Percentiles rank a stretch among this genome's conserved stretches.
phyloP scores from a whole-genome alignment of 129 eudicot genomes.

The Artemisia argyi region DNA sequence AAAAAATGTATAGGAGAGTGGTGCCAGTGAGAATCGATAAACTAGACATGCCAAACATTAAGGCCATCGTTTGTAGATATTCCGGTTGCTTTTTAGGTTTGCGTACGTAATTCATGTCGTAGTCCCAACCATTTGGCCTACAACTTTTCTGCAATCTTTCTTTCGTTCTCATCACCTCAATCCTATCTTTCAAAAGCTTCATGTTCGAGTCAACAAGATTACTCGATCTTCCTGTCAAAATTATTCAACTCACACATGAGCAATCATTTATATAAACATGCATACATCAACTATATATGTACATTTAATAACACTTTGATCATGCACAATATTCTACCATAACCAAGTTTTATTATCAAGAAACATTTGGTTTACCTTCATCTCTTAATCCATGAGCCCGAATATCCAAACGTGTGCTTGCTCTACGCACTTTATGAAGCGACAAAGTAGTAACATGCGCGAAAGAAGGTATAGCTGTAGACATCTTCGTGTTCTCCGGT shows the following conservation, averaged over 20 bases:
- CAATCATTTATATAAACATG: too few species aligned
- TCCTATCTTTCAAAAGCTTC: constrained; percentile 34
- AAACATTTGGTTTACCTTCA: constrained; percentile 1
- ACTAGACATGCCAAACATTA: constrained; percentile 36
- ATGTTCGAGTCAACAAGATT: constrained; percentile 39
- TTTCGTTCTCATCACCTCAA: constrained; percentile 29
- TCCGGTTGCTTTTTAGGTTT: constrained; percentile 20
- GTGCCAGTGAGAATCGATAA: constrained; percentile 32
- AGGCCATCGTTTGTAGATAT: constrained; percentile 20
- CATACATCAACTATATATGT: too few species aligned
- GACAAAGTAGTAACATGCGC: not conserved
- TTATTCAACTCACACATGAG: not conserved
- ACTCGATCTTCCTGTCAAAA: constrained; percentile 32
- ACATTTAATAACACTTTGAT: too few species aligned
- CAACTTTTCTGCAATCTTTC: constrained; percentile 34
- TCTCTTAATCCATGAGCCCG: constrained; percentile 7
- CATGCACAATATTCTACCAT: not conserved
- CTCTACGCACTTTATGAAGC: not conserved
- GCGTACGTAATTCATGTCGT: constrained; percentile 12
- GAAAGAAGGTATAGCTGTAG: not conserved
- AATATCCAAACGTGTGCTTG: not conserved
- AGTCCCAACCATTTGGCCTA: constrained; percentile 29
- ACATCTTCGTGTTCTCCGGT: not conserved
- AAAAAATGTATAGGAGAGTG: constrained; percentile 35
- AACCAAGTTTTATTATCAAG: not conserved